Evolutionary conservation across 768 basidiomycete genomes (phyloP).

Genomic region (Strobilomyces echinocephalus): DNA sequence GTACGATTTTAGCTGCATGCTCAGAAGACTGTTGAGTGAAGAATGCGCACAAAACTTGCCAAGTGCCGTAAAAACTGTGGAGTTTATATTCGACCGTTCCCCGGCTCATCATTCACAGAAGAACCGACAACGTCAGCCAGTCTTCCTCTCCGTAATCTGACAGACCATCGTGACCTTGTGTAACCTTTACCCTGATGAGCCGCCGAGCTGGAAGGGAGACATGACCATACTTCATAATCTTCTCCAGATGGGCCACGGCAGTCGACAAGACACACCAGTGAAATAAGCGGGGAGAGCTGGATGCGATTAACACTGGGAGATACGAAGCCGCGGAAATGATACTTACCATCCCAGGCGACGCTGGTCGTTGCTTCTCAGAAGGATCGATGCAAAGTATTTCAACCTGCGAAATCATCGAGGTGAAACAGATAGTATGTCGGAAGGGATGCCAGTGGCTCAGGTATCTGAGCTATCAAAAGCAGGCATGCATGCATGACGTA

Average conservation of each 20-base stretch:
- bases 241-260: not conserved
- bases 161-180: not conserved
- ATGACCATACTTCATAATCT: conserved; percentile 3
- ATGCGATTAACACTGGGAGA: conserved; percentile 3
- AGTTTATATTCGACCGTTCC: conserved; percentile 2
- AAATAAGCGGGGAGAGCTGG: conserved; percentile 5
- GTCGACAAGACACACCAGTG: not conserved
- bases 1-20: not conserved
- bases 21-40: not conserved
- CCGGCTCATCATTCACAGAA: conserved; percentile 10
- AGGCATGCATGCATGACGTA: conserved; percentile 15
- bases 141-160: conserved; percentile 9
- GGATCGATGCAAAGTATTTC: not conserved
- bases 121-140: conserved; percentile 14
- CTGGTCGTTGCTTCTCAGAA: not conserved
- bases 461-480: not conserved
- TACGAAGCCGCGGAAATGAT: conserved; percentile 9
- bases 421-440: not conserved
- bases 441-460: not conserved
- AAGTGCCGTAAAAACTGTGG: conserved; percentile 20
- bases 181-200: not conserved
- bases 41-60: not conserved
- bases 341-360: not conserved
- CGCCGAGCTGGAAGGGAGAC: not conserved
- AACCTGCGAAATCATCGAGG: not conserved